Evolutionary conservation across 2,329 filamentous ascomycete species (phyloP).

Genomic region (Fusarium lyarnte): DNA sequence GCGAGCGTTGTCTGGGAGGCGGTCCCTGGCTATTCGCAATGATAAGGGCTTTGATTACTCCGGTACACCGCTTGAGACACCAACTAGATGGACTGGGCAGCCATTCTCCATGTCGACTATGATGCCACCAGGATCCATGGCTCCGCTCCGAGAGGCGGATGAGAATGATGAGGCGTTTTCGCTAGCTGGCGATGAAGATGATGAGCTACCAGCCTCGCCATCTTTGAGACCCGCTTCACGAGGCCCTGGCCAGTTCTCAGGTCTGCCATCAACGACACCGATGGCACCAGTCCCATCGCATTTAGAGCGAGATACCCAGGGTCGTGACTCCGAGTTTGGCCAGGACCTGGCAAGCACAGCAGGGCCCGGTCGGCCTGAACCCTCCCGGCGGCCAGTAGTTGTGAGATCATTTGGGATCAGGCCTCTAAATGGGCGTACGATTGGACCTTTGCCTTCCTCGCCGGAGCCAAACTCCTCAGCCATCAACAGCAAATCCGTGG

Average conservation of each 20-base stretch:
- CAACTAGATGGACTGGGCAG: conserved; percentile 58
- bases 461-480: conserved; percentile 9
- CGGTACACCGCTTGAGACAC: conserved; percentile 50
- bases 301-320: conserved; percentile 51
- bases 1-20: conserved; percentile 40
- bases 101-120: conserved; percentile 50
- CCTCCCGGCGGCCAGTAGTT: conserved; percentile 3
- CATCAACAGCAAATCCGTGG: conserved; percentile 33
- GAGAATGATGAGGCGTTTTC: conserved; percentile 42
- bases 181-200: conserved; percentile 39
- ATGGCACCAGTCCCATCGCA: conserved; percentile 55
- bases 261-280: conserved; percentile 55
- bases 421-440: conserved; percentile 6
- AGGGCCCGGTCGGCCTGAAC: background rate
- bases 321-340: conserved; percentile 20
- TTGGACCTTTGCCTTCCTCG: conserved; percentile 15
- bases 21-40: conserved; percentile 36
- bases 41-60: conserved; percentile 34
- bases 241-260: conserved; percentile 28
- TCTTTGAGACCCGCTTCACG: conserved; percentile 33
- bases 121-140: conserved; percentile 43
- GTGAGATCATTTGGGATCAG: conserved; percentile 21
- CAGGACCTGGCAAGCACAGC: background rate
- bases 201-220: conserved; percentile 35
- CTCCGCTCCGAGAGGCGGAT: conserved; percentile 46